Conservation (phyloP, 2,329 filamentous ascomycete species). For the Aureobasidium leucospermi region DNA sequence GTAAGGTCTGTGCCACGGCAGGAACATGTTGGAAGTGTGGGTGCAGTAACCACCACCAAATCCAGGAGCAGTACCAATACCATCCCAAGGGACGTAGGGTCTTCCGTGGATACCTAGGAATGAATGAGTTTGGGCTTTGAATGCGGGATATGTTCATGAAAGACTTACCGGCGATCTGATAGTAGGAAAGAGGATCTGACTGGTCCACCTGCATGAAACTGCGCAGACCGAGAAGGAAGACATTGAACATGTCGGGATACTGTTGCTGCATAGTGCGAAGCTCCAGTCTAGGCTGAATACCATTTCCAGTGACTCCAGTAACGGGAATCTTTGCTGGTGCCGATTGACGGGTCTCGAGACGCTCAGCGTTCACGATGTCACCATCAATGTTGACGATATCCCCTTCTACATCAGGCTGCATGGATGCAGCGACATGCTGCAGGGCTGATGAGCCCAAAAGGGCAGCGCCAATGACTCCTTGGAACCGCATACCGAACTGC, state of each 20-base stretch:
- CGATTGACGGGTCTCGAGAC: conserved; percentile 9
- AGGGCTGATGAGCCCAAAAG: conserved; percentile 7
- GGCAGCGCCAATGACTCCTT: conserved; percentile 2
- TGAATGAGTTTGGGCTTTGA: background rate
- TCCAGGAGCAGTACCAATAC: conserved; percentile 40
- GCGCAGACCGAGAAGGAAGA: conserved; percentile 68
- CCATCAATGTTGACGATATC: background rate
- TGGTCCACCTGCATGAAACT: conserved; percentile 64
- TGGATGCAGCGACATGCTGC: conserved; percentile 8
- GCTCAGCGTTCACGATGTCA: conserved; percentile 1
- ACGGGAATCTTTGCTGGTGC: conserved; percentile 18
- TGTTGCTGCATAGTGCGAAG: conserved; percentile 59
- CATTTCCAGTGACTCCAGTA: conserved; percentile 26
- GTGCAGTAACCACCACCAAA: conserved; percentile 64
- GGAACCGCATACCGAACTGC: conserved; percentile 7
- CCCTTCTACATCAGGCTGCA: conserved; percentile 1
- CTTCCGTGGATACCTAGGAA: conserved; percentile 70
- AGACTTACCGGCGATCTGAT: conserved; percentile 64
- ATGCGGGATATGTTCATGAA: background rate
- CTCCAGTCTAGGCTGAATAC: conserved; percentile 49
- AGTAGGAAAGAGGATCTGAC: conserved; percentile 62
- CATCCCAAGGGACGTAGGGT: conserved; percentile 55
- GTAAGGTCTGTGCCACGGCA: conserved; percentile 79
- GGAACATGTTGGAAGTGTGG: conserved; percentile 68
- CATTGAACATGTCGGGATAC: conserved; percentile 59